Evolutionary conservation across 345 rosid species (phyloP).

Genomic region (Citrus mangshanensis): DNA sequence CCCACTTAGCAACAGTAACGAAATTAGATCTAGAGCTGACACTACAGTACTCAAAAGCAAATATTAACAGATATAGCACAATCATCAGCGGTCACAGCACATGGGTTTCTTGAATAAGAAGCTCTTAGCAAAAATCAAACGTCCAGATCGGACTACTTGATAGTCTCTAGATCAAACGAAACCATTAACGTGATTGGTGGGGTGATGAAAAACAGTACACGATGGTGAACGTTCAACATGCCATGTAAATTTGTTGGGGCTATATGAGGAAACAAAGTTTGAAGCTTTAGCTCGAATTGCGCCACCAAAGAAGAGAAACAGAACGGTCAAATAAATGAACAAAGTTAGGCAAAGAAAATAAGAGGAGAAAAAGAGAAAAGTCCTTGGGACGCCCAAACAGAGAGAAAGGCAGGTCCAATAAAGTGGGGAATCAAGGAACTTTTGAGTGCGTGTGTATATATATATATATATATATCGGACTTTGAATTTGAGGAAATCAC

Average conservation of each 20-base stretch:
- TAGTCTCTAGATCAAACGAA: neutral
- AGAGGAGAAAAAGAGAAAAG: conserved; percentile 12
- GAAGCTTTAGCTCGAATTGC: conserved; percentile 12
- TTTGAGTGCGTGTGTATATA: no score
- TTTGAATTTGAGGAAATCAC: neutral
- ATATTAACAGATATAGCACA: neutral
- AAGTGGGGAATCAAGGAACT: neutral
- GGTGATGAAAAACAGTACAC: neutral
- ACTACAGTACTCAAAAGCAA: neutral
- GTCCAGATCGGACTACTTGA: neutral
- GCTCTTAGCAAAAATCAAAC: neutral
- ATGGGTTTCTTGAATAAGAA: conserved; percentile 5
- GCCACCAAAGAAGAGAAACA: neutral
- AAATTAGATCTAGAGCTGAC: conserved; percentile 24
- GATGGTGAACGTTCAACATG: neutral
- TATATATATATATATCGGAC: no score
- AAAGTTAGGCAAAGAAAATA: neutral
- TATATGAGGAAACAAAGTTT: neutral
- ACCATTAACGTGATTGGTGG: neutral
- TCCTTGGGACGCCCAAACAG: neutral
- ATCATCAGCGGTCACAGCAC: conserved; percentile 1
- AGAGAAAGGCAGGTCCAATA: conserved; percentile 3
- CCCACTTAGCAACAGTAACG: neutral
- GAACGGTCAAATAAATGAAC: neutral
- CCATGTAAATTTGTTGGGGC: no score